phyloP scores from a whole-genome alignment of 441 rosid species.

The Cnidoscolus chayamansa region DNA sequence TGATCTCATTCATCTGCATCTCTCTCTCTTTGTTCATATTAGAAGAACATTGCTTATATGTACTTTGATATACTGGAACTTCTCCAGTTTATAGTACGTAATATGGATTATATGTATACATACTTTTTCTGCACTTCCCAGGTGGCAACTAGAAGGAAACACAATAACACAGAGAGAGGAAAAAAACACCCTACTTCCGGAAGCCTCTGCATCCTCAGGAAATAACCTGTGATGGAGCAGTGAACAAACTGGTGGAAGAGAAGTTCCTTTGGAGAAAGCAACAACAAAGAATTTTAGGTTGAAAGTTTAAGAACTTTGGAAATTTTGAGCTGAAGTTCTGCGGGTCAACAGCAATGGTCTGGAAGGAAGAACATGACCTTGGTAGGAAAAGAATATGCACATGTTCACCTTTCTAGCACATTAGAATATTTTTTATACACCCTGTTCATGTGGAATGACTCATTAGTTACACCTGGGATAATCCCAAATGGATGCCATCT shows the following conservation, averaged over 20 bases:
- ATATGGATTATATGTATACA: too few species aligned
- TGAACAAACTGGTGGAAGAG: too few species aligned
- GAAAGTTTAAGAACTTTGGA: background rate
- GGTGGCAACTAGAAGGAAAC: background rate
- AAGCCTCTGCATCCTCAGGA: too few species aligned
- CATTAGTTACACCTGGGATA: background rate
- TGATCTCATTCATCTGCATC: background rate
- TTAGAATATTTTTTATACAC: background rate
- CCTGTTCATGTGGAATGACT: too few species aligned
- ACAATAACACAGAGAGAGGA: background rate
- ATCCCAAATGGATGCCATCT: background rate
- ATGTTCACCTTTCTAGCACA: background rate
- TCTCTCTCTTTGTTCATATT: background rate
- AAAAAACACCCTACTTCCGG: too few species aligned
- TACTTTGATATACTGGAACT: background rate
- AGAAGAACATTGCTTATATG: background rate
- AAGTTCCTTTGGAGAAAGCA: too few species aligned
- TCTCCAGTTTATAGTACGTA: background rate
- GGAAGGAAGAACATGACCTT: background rate
- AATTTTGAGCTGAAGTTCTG: background rate
- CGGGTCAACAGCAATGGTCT: background rate
- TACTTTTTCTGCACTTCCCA: too few species aligned
- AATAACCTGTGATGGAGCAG: background rate
- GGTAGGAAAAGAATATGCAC: background rate
- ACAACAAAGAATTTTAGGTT: background rate